phyloP scores from a whole-genome alignment of 2,329 filamentous ascomycete genomes.

The Epichloe glyceriae region DNA sequence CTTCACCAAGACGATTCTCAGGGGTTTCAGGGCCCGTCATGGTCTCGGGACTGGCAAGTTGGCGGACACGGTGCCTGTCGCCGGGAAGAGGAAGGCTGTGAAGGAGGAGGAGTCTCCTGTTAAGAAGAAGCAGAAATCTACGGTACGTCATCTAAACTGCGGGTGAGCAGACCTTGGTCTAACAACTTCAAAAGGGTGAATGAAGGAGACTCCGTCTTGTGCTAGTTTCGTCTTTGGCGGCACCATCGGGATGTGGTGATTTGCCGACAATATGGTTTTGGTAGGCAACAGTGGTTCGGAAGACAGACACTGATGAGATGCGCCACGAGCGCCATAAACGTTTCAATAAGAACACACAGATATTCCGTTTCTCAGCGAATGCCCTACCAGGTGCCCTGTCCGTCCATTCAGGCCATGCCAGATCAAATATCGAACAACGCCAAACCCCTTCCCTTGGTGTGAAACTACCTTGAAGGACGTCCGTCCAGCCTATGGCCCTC shows the following conservation, averaged over 20 bases:
- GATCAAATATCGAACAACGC: slow-evolving; percentile 11
- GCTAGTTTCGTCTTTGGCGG: too few species aligned
- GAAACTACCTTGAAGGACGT: slow-evolving; percentile 17
- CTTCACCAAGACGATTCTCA: slow-evolving; percentile 25
- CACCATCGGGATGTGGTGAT: too few species aligned
- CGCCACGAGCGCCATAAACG: too few species aligned
- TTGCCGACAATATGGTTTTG: too few species aligned
- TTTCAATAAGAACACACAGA: too few species aligned
- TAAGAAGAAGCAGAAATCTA: slow-evolving; percentile 1
- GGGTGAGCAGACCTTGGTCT: too few species aligned
- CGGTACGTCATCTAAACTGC: background rate
- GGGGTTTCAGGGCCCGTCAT: slow-evolving; percentile 20
- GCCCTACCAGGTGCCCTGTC: background rate
- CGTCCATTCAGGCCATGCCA: background rate
- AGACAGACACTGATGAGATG: too few species aligned
- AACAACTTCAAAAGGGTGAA: too few species aligned
- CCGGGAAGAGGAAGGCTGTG: slow-evolving; percentile 2
- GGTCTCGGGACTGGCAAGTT: slow-evolving; percentile 5
- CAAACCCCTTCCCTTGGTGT: slow-evolving; percentile 2
- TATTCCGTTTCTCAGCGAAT: too few species aligned
- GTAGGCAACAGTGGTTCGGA: too few species aligned
- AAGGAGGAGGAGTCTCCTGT: background rate
- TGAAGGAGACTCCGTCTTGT: too few species aligned
- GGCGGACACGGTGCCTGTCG: slow-evolving; percentile 7
- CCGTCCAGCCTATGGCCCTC: slow-evolving; percentile 34